Conservation (phyloP, 345 rosid genomes). For the Citrus reticulata region DNA sequence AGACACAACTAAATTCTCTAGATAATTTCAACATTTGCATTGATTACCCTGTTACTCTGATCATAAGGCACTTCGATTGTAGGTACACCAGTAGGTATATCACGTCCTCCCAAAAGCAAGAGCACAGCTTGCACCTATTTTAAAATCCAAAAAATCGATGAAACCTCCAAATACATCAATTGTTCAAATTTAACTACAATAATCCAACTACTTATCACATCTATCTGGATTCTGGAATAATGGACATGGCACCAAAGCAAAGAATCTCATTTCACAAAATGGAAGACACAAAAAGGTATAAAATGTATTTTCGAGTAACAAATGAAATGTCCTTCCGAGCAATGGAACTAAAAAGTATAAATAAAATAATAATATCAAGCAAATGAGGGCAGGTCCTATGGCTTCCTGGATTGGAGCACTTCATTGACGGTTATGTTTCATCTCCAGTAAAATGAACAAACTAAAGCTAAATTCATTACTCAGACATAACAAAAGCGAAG, state of each 20-base stretch:
- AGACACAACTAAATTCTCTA: neutral
- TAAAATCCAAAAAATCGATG: constrained; percentile 13
- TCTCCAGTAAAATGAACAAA: neutral
- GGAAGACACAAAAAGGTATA: neutral
- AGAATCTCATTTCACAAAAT: neutral
- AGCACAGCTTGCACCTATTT: constrained; percentile 70
- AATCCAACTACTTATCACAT: neutral
- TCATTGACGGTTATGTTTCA: neutral
- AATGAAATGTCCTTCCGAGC: neutral
- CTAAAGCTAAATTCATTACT: neutral
- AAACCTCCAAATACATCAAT: neutral
- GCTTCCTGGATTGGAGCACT: neutral
- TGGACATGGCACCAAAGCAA: neutral
- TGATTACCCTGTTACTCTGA: constrained; percentile 42
- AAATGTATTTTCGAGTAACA: neutral
- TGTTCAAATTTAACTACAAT: neutral
- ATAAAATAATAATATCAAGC: neutral
- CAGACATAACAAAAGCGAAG: neutral
- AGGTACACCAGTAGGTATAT: constrained; percentile 53
- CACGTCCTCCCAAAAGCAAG: constrained; percentile 59
- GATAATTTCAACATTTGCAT: constrained; percentile 5
- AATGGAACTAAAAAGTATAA: neutral
- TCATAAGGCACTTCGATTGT: constrained; percentile 44
- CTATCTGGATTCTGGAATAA: neutral
- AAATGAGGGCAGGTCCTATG: neutral